phyloP scores from a whole-genome alignment of 2,329 filamentous ascomycete genomes.

The Blastomyces percursus region DNA sequence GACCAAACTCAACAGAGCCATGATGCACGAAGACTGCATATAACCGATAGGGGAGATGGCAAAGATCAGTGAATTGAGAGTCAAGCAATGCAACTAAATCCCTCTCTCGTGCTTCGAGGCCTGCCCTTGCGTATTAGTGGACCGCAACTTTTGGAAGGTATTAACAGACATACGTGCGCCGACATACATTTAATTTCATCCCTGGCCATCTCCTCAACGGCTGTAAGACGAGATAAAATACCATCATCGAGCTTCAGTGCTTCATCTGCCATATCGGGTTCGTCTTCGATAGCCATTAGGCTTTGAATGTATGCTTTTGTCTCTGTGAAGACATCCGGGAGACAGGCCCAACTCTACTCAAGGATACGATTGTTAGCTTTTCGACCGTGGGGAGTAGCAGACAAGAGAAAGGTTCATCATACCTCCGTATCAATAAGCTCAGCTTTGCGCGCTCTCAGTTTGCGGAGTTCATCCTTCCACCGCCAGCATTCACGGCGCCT shows the following conservation, averaged over 20 bases:
- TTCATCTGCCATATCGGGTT: conserved; percentile 23
- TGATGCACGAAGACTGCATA: conserved; percentile 91
- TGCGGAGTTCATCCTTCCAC: conserved; percentile 51
- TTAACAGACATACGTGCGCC: background rate
- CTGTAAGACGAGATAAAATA: conserved; percentile 35
- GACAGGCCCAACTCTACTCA: conserved; percentile 20
- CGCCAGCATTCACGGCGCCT: conserved; percentile 59
- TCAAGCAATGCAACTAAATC: conserved; percentile 40
- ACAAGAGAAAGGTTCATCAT: conserved; percentile 5
- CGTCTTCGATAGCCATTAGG: conserved; percentile 31
- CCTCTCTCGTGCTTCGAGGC: conserved; percentile 34
- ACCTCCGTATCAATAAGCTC: conserved; percentile 32
- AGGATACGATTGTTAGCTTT: background rate
- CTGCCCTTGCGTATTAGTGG: conserved; percentile 5
- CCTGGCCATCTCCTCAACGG: conserved; percentile 35
- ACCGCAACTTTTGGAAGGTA: background rate
- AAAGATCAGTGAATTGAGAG: conserved; percentile 52
- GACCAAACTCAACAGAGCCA: conserved; percentile 56
- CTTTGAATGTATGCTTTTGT: conserved; percentile 35
- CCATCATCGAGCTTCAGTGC: conserved; percentile 34
- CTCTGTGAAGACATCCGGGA: conserved; percentile 24
- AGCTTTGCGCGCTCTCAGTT: conserved; percentile 40
- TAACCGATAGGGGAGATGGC: conserved; percentile 62
- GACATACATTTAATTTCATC: conserved; percentile 37
- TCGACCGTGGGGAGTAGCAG: background rate